Evolutionary conservation across 768 basidiomycete genomes (phyloP), one percentile per base, ranked within the genome.

Genomic region (Boletellus sp.): DNA sequence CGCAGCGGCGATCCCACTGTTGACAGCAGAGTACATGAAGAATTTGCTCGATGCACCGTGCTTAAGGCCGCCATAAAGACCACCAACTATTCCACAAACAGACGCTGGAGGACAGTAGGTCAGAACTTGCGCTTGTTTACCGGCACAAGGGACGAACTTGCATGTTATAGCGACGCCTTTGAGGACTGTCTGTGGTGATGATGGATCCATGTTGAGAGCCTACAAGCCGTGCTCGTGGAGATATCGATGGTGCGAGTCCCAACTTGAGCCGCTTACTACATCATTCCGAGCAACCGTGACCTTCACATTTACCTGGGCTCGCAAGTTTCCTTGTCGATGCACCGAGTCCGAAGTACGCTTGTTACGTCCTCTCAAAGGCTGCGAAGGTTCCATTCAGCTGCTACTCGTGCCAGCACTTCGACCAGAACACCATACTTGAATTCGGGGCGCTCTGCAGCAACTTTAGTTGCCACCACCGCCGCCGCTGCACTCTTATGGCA

Each of bases 91-190:
- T 33, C 80, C 84, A 53, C 84, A 82, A 28, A 78, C 55, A 43
- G 74, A 69, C 50, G 85, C 90, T 92, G 57, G 36, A 38, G 45
- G 49, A 54, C 62, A 54, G 61, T 59, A 63, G 57, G 59, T 66
- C 50, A 68, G 51, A 36, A 47, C 56, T 50, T 23, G 37, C 42
- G 49, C 48, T 36, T 32, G 45, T 28, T 15, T 32, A 47, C 42
- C 38, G 26, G 23, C 33, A 51, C 40, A 51, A 51, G 57, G 58
- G 71, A 85, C 84, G 81, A 81, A 89, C 87, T 85, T 78, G 87
- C 87, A 90, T 83, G 84, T 81, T 70, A 78, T 67, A 53, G 78
- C 60, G 23, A 84, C 80, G 49, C 85, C 84, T 49, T 77, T 71
- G 24, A 75, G 72, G 39, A 89, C 72, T 23, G 76, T 80, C 50